A percentile compares a stretch with the other conserved stretches of the same genome.
These are phyloP conservation scores for Asterochloris erici DNA, from an alignment of 139 green algal species.

Conservation along the genomic window DNA sequence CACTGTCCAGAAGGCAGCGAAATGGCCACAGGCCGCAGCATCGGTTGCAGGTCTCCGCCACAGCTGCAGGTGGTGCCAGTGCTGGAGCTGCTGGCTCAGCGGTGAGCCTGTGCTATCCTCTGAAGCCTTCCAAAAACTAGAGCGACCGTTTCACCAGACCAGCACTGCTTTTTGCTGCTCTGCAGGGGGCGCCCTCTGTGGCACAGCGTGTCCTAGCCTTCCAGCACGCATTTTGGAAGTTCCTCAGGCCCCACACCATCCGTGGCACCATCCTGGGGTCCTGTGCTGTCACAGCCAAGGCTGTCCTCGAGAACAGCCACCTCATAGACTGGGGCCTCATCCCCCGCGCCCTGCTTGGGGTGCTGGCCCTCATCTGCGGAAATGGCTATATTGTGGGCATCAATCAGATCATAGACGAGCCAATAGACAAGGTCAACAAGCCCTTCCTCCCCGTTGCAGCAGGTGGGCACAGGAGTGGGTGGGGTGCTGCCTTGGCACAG, in stretches of 20 bases:
- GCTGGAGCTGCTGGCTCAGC: slow-evolving; percentile 2
- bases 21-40: not conserved
- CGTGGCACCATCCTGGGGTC: slow-evolving; percentile 83
- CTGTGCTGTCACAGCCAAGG: slow-evolving; percentile 66
- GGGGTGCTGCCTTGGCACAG: no score
- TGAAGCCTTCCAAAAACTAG: not conserved
- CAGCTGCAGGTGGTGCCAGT: not conserved
- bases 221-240: slow-evolving; percentile 94
- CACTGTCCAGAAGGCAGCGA: no score
- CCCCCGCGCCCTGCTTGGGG: slow-evolving; percentile 75
- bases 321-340: slow-evolving; percentile 89
- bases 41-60: no score
- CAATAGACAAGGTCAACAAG: slow-evolving; percentile 97
- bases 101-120: not conserved
- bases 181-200: slow-evolving; percentile 5
- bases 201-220: slow-evolving; percentile 42
- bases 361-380: slow-evolving; percentile 89
- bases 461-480: slow-evolving; percentile 41
- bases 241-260: slow-evolving; percentile 97
- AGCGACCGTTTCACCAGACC: not conserved
- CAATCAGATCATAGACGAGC: slow-evolving; percentile 95
- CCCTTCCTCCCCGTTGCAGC: slow-evolving; percentile 95
- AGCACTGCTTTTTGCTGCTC: not conserved
- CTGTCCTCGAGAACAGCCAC: slow-evolving; percentile 63
- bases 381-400: slow-evolving; percentile 99